Conservation (phyloP, 164 flowering plant species). For the Platanus orientalis region DNA sequence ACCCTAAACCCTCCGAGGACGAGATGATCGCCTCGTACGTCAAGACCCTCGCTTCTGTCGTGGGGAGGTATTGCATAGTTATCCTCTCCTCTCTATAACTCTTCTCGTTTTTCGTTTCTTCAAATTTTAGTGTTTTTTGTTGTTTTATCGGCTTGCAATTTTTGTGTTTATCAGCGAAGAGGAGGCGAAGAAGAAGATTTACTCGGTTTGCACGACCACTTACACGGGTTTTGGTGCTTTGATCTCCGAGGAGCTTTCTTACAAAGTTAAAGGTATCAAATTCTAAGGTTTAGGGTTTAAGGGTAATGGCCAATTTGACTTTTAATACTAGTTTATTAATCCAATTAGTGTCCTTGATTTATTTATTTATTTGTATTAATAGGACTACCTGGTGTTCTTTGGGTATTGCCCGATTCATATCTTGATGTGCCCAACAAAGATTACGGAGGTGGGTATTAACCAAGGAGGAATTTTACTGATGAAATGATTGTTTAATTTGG, state of each 20-base stretch:
- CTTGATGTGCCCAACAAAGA: conserved; percentile 98
- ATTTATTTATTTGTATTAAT: conserved; percentile 9
- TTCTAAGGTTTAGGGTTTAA: conserved; percentile 3
- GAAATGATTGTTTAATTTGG: not conserved
- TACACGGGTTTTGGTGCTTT: conserved; percentile 94
- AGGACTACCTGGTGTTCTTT: conserved; percentile 71
- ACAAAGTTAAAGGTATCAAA: conserved; percentile 80
- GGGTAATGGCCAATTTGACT: not conserved
- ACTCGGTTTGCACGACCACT: conserved; percentile 80
- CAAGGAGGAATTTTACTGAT: not conserved
- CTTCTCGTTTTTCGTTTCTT: not conserved
- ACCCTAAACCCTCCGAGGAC: conserved; percentile 70
- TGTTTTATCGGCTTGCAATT: conserved; percentile 4
- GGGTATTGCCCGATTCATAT: conserved; percentile 56
- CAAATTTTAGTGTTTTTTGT: not conserved
- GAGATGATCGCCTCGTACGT: conserved; percentile 79
- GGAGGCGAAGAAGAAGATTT: conserved; percentile 95
- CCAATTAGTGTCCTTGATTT: not conserved
- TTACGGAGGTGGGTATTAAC: conserved; percentile 71
- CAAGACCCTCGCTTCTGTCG: conserved; percentile 71
- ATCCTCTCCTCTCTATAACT: not conserved
- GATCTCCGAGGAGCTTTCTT: conserved; percentile 83
- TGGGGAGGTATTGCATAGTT: conserved; percentile 50
- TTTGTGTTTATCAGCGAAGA: conserved; percentile 58
- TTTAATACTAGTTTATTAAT: not conserved